Conservation (phyloP, 345 rosid species). For the Sapria himalayana region DNA sequence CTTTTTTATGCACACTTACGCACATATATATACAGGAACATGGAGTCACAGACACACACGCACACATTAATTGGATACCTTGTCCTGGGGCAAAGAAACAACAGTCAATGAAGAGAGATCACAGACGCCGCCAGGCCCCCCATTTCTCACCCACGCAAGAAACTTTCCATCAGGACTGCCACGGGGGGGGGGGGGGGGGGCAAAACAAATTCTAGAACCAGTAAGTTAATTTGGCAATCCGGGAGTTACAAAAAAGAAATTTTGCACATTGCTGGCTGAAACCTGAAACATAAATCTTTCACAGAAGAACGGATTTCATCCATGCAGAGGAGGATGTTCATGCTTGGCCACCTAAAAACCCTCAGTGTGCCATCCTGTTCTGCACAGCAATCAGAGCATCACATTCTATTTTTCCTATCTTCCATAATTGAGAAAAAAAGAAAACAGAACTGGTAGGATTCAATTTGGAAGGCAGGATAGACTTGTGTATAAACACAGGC, state of each 20-base stretch:
- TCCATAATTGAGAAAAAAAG: too few relatives aligned
- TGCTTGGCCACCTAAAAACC: slow-evolving; percentile 80
- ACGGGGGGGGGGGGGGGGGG: too few relatives aligned
- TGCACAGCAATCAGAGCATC: slow-evolving; percentile 28
- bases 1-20: too few relatives aligned
- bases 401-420: slow-evolving; percentile 2
- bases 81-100: slow-evolving; percentile 39
- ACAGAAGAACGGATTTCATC: slow-evolving; percentile 42
- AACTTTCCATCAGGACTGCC: slow-evolving; percentile 68
- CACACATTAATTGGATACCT: slow-evolving; percentile 26
- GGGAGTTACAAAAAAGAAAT: too few relatives aligned
- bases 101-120: slow-evolving; percentile 35
- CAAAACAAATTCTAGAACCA: too few relatives aligned
- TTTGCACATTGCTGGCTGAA: neutral
- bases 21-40: too few relatives aligned
- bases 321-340: slow-evolving; percentile 43
- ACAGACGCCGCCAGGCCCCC: slow-evolving; percentile 78
- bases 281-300: slow-evolving; percentile 76
- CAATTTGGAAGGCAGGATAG: too few relatives aligned
- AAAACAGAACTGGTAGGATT: too few relatives aligned
- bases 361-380: slow-evolving; percentile 83
- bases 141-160: slow-evolving; percentile 52
- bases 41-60: too few relatives aligned
- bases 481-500: too few relatives aligned
- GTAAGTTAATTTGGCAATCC: too few relatives aligned